A percentile compares a stretch with the other conserved stretches of the same genome.
Evolutionary conservation across 805 yeast genomes (phyloP).

Genomic region (Ogataea nakhonphanomensis): DNA sequence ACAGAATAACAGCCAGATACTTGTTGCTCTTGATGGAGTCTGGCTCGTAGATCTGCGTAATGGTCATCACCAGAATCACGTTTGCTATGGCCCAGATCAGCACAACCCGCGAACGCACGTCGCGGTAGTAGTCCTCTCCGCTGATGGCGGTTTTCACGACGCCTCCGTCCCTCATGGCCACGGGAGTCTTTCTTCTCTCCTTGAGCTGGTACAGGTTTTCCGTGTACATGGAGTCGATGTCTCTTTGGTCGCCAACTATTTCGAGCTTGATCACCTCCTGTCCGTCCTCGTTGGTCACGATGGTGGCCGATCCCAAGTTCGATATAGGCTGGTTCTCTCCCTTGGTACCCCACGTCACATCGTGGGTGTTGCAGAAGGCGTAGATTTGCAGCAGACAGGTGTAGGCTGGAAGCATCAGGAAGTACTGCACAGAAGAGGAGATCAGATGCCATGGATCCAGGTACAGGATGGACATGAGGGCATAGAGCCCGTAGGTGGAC

Average conservation of each 20-base stretch:
- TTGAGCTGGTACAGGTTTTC: slow-evolving; percentile 70
- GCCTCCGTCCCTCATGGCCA: slow-evolving; percentile 43
- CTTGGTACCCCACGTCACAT: slow-evolving; percentile 98
- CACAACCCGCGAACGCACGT: slow-evolving; percentile 93
- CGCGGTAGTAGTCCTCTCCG: slow-evolving; percentile 87
- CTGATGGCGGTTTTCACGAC: slow-evolving; percentile 37
- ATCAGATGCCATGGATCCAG: slow-evolving; percentile 96
- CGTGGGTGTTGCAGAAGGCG: slow-evolving; percentile 97
- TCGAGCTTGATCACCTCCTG: slow-evolving; percentile 81
- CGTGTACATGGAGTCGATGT: slow-evolving; percentile 78
- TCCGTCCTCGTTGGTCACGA: slow-evolving; percentile 76
- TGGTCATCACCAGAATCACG: slow-evolving; percentile 76
- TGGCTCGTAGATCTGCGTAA: slow-evolving; percentile 76
- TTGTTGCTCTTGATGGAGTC: slow-evolving; percentile 64
- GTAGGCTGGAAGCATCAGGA: slow-evolving; percentile 84
- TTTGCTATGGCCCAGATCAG: slow-evolving; percentile 88
- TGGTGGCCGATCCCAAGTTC: slow-evolving; percentile 76
- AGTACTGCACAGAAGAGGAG: slow-evolving; percentile 84
- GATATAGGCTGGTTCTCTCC: slow-evolving; percentile 79
- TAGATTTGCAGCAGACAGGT: slow-evolving; percentile 91
- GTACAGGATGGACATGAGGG: slow-evolving; percentile 76
- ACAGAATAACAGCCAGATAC: slow-evolving; percentile 78
- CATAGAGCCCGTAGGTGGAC: slow-evolving; percentile 90
- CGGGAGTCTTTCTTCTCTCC: slow-evolving; percentile 61
- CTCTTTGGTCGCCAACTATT: slow-evolving; percentile 63